A percentile compares a stretch with the other conserved stretches of the same genome.
These are phyloP conservation scores for Hondaea fermentalgiana DNA, from an alignment of 108 stramenopile genomes.

Conservation along the genomic window DNA sequence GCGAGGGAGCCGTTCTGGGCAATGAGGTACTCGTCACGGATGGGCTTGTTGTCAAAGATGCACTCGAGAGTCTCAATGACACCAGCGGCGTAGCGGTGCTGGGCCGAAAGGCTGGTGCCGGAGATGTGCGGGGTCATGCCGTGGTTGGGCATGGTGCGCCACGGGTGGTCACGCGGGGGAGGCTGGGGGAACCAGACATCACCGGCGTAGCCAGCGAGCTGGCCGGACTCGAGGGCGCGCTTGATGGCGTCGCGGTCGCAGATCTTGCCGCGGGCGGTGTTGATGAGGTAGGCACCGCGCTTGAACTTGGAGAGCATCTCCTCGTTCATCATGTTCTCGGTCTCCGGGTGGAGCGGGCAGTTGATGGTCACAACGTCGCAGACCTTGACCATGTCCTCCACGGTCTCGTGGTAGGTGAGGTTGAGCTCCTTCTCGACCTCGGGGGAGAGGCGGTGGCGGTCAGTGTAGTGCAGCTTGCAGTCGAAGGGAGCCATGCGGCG, in stretches of 20 bases:
- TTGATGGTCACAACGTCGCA: constrained; percentile 14
- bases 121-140: constrained; percentile 17
- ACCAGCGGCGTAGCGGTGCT: constrained; percentile 18
- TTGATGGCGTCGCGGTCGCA: background rate
- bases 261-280: constrained; percentile 11
- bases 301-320: constrained; percentile 4
- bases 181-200: constrained; percentile 19
- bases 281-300: constrained; percentile 18
- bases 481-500: constrained; percentile 16
- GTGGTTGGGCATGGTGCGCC: constrained; percentile 15
- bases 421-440: constrained; percentile 17
- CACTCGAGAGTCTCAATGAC: constrained; percentile 12
- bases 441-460: background rate
- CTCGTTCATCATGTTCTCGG: constrained; percentile 17
- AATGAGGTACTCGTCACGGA: constrained; percentile 12
- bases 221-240: constrained; percentile 4
- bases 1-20: constrained; percentile 13
- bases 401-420: constrained; percentile 4
- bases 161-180: background rate
- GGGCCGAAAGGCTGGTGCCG: constrained; percentile 8
- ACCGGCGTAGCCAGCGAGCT: constrained; percentile 16
- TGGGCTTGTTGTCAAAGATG: constrained; percentile 17
- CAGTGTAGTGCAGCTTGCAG: constrained; percentile 13
- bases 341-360: constrained; percentile 16
- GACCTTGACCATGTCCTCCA: constrained; percentile 15